Evolutionary conservation across 352 stramenopile genomes (phyloP), one percentile per base, ranked within the genome.

Genomic region (Chrysophaeum taylorii): DNA sequence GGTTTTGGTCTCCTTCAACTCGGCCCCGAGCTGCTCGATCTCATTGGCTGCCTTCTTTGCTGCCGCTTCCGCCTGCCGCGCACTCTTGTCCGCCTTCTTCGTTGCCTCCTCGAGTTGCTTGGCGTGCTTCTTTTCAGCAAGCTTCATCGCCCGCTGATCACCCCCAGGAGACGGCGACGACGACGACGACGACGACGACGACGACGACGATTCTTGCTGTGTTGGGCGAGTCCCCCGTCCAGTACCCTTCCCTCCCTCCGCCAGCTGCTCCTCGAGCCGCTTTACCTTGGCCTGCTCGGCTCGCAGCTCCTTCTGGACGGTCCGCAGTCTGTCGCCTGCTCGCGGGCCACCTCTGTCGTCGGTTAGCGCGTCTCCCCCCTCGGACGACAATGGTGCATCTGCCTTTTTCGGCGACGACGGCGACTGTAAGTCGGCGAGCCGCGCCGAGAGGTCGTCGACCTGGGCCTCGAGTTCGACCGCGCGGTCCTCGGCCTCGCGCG

Each of bases 101-200:
- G 35, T 64, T 25, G 18, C 64, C 39, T 73, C 31, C 1, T 74
- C 67, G 45, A 14, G 33, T 9, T 43, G 74, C 61, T 81, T 70
- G 43, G 71, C 70, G n/a, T 75, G 52, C 64, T 80, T 79, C 15
- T 78, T 70, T 39, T 83, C 77, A 16, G 42, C 64, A 29, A 68
- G 23, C 18, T 33, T 66, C 5, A 45, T n/a, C 31, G 23, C 43
- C 35, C 7, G 53, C 31, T 68, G 27, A 9, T 35, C 61, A 21
- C 39, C 61, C 2, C 39, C 39, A n/a, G 12, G 45, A 4, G 45
- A n/a, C n/a, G n/a, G n/a, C n/a, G n/a, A n/a, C n/a, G n/a, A n/a
- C n/a, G n/a, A n/a, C n/a, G n/a, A n/a, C n/a, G n/a, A n/a, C n/a
- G n/a, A n/a, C n/a, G n/a, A n/a, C n/a, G n/a, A n/a, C n/a, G n/a